These are phyloP conservation scores for Dothideomycetes sp. DNA, from an alignment of 2,329 filamentous ascomycete genomes.

Conservation along the genomic window DNA sequence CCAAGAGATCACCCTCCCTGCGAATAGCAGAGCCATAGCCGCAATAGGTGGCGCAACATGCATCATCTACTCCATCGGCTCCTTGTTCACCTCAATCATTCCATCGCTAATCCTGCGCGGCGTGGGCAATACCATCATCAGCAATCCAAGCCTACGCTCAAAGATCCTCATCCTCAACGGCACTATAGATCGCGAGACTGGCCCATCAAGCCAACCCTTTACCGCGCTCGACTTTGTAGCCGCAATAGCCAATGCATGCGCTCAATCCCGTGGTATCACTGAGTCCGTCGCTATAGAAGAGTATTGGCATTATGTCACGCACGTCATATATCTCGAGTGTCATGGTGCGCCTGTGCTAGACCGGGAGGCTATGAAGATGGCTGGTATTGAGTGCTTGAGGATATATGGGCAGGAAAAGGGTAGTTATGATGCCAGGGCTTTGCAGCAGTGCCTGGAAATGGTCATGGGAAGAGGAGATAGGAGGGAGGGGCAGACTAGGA, in stretches of 20 bases:
- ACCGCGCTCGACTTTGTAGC: conserved; percentile 71
- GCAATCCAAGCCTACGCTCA: conserved; percentile 41
- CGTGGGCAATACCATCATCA: conserved; percentile 52
- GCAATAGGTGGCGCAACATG: conserved; percentile 54
- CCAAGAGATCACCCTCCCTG: conserved; percentile 80
- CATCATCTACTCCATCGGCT: conserved; percentile 88
- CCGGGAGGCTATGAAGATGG: conserved; percentile 44
- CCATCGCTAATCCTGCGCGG: conserved; percentile 71
- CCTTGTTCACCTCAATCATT: conserved; percentile 78
- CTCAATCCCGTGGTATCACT: conserved; percentile 47
- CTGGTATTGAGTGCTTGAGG: conserved; percentile 68
- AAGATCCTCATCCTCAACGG: conserved; percentile 84
- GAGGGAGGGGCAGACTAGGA: conserved; percentile 39
- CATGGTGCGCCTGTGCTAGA: conserved; percentile 61
- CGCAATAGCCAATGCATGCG: conserved; percentile 65
- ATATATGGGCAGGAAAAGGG: conserved; percentile 55
- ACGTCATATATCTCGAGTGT: conserved; percentile 70
- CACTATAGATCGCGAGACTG: conserved; percentile 75
- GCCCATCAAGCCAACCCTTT: conserved; percentile 53
- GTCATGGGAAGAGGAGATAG: conserved; percentile 59
- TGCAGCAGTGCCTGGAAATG: conserved; percentile 65
- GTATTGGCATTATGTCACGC: conserved; percentile 64
- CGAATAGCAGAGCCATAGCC: conserved; percentile 69
- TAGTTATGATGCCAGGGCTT: conserved; percentile 63
- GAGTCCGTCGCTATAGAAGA: conserved; percentile 23